phyloP scores from a whole-genome alignment of 2,329 filamentous ascomycete genomes.

The Botrytis medusae region DNA sequence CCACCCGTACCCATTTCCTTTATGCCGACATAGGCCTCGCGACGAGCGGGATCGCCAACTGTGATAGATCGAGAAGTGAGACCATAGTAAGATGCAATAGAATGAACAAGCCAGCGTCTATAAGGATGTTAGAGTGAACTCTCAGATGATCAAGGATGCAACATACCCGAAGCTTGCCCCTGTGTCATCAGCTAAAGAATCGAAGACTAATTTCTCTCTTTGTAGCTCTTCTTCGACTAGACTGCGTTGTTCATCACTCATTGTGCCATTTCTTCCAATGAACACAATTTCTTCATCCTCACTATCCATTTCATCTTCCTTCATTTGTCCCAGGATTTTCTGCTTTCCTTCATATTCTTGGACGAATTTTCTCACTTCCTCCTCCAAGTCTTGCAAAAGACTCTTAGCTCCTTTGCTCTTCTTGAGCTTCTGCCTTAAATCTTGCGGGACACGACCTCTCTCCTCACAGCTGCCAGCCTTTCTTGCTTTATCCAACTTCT shows the following conservation, averaged over 20 bases:
- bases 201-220: constrained; percentile 74
- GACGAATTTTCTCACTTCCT: constrained; percentile 77
- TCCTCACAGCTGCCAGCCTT: constrained; percentile 40
- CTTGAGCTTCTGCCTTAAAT: constrained; percentile 79
- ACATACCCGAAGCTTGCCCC: constrained; percentile 74
- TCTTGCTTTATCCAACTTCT: constrained; percentile 42
- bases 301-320: constrained; percentile 45
- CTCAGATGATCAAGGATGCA: constrained; percentile 22
- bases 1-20: constrained; percentile 46
- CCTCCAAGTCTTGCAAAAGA: constrained; percentile 80
- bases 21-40: constrained; percentile 81
- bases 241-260: constrained; percentile 51
- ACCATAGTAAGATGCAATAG: constrained; percentile 87
- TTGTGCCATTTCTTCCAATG: constrained; percentile 67
- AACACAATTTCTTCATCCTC: constrained; percentile 91
- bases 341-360: constrained; percentile 53
- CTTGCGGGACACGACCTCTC: constrained; percentile 67
- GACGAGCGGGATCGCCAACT: constrained; percentile 65
- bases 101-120: constrained; percentile 89
- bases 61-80: constrained; percentile 80
- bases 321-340: constrained; percentile 11
- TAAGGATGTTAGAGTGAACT: constrained; percentile 26
- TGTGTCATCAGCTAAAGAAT: constrained; percentile 72
- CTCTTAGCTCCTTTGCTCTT: constrained; percentile 72
- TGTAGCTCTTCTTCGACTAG: constrained; percentile 52